These are phyloP conservation scores for Gyrodon lividus DNA, from an alignment of 768 basidiomycete species.

Conservation along the genomic window DNA sequence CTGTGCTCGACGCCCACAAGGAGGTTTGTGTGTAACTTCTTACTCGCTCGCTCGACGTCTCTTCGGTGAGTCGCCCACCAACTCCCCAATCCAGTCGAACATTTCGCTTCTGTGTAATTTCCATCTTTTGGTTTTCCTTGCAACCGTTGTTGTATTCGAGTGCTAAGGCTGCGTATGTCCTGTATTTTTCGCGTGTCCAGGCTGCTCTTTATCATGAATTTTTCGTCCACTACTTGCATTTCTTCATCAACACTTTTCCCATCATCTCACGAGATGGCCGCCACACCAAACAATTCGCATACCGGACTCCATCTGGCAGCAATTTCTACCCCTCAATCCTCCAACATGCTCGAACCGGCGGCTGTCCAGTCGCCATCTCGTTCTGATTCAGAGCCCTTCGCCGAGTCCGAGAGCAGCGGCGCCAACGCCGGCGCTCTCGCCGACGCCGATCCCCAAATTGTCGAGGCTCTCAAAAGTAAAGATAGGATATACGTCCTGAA, in stretches of 20 bases:
- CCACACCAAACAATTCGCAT: slow-evolving; percentile 11
- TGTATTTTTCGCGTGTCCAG: slow-evolving; percentile 2
- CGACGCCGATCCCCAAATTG: slow-evolving; percentile 75
- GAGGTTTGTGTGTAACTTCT: slow-evolving; percentile 3
- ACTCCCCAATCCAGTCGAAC: not conserved
- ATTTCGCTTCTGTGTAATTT: not conserved
- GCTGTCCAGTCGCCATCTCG: slow-evolving; percentile 15
- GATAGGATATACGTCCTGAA: slow-evolving; percentile 86
- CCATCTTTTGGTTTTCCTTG: not conserved
- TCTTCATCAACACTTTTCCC: slow-evolving; percentile 11
- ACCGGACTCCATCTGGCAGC: slow-evolving; percentile 12
- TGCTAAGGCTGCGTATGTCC: slow-evolving; percentile 12
- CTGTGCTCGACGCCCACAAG: slow-evolving; percentile 15
- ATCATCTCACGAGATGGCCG: slow-evolving; percentile 10
- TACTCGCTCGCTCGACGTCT: slow-evolving; percentile 7
- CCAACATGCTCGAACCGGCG: slow-evolving; percentile 15
- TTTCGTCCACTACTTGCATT: slow-evolving; percentile 14
- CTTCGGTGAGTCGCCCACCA: slow-evolving; percentile 10
- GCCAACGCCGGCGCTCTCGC: slow-evolving; percentile 20
- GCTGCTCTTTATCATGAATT: slow-evolving; percentile 7
- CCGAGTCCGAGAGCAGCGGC: slow-evolving; percentile 27
- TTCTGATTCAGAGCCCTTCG: slow-evolving; percentile 29
- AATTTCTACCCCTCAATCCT: slow-evolving; percentile 8
- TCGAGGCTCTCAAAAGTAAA: slow-evolving; percentile 86
- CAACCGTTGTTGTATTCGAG: slow-evolving; percentile 1